These are phyloP conservation scores for Fonsecaea monophora DNA, from an alignment of 2,329 filamentous ascomycete genomes.

Conservation along the genomic window DNA sequence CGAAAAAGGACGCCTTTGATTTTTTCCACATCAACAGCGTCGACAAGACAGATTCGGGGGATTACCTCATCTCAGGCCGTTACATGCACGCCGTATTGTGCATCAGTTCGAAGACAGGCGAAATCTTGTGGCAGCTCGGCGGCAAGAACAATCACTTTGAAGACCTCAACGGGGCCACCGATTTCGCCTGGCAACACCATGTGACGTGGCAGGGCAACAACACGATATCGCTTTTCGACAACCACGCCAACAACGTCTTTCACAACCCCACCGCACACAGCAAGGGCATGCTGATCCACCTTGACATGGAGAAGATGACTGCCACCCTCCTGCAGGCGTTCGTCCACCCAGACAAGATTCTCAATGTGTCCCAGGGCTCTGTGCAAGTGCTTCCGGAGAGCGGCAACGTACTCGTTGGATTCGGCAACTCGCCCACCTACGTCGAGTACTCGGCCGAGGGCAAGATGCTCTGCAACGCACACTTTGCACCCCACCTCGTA, in stretches of 20 bases:
- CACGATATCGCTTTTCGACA: slow-evolving; percentile 51
- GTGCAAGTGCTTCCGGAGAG: slow-evolving; percentile 49
- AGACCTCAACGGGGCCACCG: slow-evolving; percentile 52
- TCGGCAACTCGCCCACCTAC: slow-evolving; percentile 57
- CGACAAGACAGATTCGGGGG: slow-evolving; percentile 58
- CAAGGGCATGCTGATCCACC: slow-evolving; percentile 53
- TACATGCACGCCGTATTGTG: slow-evolving; percentile 57
- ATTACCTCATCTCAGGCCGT: slow-evolving; percentile 62
- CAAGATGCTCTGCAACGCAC: slow-evolving; percentile 60
- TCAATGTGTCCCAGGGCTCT: slow-evolving; percentile 51
- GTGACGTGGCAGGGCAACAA: slow-evolving; percentile 50
- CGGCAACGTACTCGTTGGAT: slow-evolving; percentile 58
- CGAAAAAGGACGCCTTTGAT: slow-evolving; percentile 51
- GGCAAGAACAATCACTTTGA: slow-evolving; percentile 57
- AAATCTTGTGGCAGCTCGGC: slow-evolving; percentile 61
- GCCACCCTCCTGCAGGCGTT: slow-evolving; percentile 51
- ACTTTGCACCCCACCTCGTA: slow-evolving; percentile 52
- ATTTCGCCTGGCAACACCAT: slow-evolving; percentile 62
- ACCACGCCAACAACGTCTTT: slow-evolving; percentile 42
- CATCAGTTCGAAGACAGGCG: slow-evolving; percentile 57
- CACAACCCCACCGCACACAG: slow-evolving; percentile 43
- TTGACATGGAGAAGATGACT: slow-evolving; percentile 53
- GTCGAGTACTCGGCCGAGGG: slow-evolving; percentile 55
- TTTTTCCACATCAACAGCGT: slow-evolving; percentile 66
- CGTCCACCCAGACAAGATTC: slow-evolving; percentile 48